Evolutionary conservation across 192 early-diverging fungal species (phyloP).

Genomic region (Cladochytrium replicatum): DNA sequence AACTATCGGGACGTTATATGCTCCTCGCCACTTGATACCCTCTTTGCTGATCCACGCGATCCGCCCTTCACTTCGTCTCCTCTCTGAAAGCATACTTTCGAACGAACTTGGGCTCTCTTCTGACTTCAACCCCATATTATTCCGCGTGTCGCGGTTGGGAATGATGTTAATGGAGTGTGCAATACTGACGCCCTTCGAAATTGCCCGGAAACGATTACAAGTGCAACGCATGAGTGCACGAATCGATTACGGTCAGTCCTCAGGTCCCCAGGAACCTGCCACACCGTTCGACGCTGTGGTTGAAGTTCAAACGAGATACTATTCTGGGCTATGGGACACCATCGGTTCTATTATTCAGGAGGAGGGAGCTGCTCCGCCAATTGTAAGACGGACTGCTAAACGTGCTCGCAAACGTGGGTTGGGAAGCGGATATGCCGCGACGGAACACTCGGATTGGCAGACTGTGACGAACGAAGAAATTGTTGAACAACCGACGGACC

Average conservation of each 20-base stretch:
- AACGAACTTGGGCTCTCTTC: constrained; percentile 34
- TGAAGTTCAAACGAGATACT: constrained; percentile 18
- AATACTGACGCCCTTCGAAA: constrained; percentile 78
- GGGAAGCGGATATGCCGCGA: constrained; percentile 2
- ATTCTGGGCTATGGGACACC: constrained; percentile 28
- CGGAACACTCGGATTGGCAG: background rate
- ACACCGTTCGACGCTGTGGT: constrained; percentile 25
- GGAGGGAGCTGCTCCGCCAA: constrained; percentile 20
- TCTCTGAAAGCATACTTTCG: constrained; percentile 20
- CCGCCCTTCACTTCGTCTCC: constrained; percentile 21
- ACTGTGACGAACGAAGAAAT: constrained; percentile 14
- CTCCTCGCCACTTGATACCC: constrained; percentile 58
- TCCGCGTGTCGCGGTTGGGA: constrained; percentile 54
- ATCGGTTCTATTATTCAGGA: constrained; percentile 26
- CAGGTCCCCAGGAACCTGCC: background rate
- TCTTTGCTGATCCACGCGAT: constrained; percentile 67
- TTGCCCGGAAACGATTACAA: constrained; percentile 72
- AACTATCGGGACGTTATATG: constrained; percentile 27
- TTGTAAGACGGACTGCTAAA: constrained; percentile 2
- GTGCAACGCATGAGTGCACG: constrained; percentile 43
- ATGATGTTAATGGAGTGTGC: constrained; percentile 62
- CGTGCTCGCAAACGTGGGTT: background rate
- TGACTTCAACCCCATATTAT: constrained; percentile 54
- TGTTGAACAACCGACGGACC: constrained; percentile 18
- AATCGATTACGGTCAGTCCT: constrained; percentile 4